Percentiles rank a stretch among this genome's conserved stretches.
These are phyloP conservation scores for Phytophthora boehmeriae DNA, from an alignment of 352 stramenopile species.

Conservation along the genomic window DNA sequence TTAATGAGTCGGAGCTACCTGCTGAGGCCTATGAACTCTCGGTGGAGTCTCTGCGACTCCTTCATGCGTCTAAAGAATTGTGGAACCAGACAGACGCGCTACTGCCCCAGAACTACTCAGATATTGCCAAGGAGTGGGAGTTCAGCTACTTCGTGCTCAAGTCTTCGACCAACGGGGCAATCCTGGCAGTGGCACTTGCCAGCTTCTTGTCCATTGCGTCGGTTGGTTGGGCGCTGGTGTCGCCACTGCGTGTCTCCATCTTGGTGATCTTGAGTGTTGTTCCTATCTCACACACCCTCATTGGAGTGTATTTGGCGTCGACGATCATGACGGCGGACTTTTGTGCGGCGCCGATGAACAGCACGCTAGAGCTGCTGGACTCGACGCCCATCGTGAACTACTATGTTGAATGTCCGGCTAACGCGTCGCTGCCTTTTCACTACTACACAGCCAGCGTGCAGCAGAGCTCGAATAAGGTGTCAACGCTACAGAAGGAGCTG, in stretches of 20 bases:
- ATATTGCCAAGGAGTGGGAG: conserved; percentile 64
- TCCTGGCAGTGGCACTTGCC: conserved; percentile 69
- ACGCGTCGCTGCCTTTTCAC: conserved; percentile 56
- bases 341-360: conserved; percentile 72
- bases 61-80: conserved; percentile 61
- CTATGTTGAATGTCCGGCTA: conserved; percentile 67
- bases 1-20: conserved; percentile 76
- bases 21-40: conserved; percentile 66
- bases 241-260: conserved; percentile 74
- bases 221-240: conserved; percentile 83
- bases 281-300: conserved; percentile 79
- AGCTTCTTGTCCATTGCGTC: conserved; percentile 83
- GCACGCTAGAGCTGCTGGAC: conserved; percentile 61
- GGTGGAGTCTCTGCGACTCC: conserved; percentile 60
- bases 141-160: conserved; percentile 85
- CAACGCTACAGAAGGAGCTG: conserved; percentile 50
- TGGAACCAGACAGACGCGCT: conserved; percentile 52
- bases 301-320: conserved; percentile 78
- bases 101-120: conserved; percentile 64
- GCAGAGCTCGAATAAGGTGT: conserved; percentile 37
- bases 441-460: conserved; percentile 35
- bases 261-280: conserved; percentile 78
- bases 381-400: conserved; percentile 55
- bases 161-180: conserved; percentile 80
- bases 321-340: conserved; percentile 86